phyloP scores from a whole-genome alignment of 2,329 filamentous ascomycete genomes.

The Knoxdaviesia proteae region DNA sequence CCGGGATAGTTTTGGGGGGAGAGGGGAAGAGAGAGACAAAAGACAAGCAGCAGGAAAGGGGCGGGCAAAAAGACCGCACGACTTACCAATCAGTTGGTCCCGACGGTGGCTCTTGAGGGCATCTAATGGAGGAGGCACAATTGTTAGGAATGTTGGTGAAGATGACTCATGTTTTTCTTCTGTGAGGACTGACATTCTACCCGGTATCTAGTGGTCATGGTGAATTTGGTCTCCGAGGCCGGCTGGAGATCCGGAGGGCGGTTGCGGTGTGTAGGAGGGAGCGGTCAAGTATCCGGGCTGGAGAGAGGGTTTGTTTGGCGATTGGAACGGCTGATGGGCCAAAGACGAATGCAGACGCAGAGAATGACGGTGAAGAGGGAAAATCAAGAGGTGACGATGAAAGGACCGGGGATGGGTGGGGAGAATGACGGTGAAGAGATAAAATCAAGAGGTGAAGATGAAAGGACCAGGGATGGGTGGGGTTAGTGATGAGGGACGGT shows the following conservation, averaged over 20 bases:
- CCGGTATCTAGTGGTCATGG: constrained; percentile 42
- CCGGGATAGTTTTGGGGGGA: neutral
- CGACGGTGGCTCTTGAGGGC: constrained; percentile 64
- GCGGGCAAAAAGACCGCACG: constrained; percentile 1
- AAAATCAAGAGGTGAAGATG: too few species aligned
- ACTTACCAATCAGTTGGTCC: constrained; percentile 65
- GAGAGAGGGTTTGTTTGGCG: neutral
- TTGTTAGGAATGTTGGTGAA: constrained; percentile 2
- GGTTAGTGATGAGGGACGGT: too few species aligned
- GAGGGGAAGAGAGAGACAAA: neutral
- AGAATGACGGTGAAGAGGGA: too few species aligned
- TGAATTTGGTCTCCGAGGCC: constrained; percentile 2
- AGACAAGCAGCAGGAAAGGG: neutral
- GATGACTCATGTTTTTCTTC: neutral
- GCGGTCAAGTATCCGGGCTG: neutral
- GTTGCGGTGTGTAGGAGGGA: neutral
- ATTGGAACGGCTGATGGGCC: too few species aligned
- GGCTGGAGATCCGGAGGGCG: too few species aligned
- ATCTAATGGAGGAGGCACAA: constrained; percentile 18
- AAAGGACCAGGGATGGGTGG: too few species aligned
- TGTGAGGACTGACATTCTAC: constrained; percentile 46
- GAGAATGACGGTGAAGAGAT: too few species aligned
- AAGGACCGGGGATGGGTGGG: too few species aligned
- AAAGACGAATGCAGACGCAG: too few species aligned
- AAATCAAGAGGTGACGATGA: too few species aligned